phyloP scores from a whole-genome alignment of 2,329 filamentous ascomycete genomes.

The Stagonosporopsis cucurbitacearum region DNA sequence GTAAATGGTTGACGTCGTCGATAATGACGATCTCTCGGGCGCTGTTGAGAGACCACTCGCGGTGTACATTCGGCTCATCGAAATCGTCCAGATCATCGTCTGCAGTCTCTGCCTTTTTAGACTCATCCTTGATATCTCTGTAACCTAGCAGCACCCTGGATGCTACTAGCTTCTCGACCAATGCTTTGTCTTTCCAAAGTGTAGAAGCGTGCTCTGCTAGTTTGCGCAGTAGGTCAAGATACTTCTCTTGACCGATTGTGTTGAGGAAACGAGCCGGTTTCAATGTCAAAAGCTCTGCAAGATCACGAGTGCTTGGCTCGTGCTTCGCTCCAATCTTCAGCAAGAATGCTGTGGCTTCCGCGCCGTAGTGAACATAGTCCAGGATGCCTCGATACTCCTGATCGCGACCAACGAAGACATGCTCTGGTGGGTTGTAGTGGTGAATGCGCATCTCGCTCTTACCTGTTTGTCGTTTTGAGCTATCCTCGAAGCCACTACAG shows the following conservation, averaged over 20 bases:
- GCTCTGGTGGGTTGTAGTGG: slow-evolving; percentile 68
- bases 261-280: slow-evolving; percentile 84
- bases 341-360: slow-evolving; percentile 85
- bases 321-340: slow-evolving; percentile 87
- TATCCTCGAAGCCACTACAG: slow-evolving; percentile 44
- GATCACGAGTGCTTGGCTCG: slow-evolving; percentile 85
- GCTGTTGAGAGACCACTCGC: slow-evolving; percentile 77
- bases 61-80: slow-evolving; percentile 57
- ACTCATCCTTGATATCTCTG: slow-evolving; percentile 70
- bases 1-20: slow-evolving; percentile 64
- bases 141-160: slow-evolving; percentile 84
- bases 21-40: slow-evolving; percentile 78
- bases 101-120: slow-evolving; percentile 49
- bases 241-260: slow-evolving; percentile 83
- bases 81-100: slow-evolving; percentile 54
- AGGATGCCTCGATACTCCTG: slow-evolving; percentile 87
- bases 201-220: slow-evolving; percentile 74
- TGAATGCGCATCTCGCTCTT: slow-evolving; percentile 51
- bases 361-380: slow-evolving; percentile 94
- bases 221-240: slow-evolving; percentile 80
- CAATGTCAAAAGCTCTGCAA: slow-evolving; percentile 80
- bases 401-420: slow-evolving; percentile 79
- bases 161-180: slow-evolving; percentile 77
- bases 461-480: slow-evolving; percentile 37
- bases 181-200: slow-evolving; percentile 77